phyloP scores from a whole-genome alignment of 2,329 filamentous ascomycete species.

The Fusarium acutatum region DNA sequence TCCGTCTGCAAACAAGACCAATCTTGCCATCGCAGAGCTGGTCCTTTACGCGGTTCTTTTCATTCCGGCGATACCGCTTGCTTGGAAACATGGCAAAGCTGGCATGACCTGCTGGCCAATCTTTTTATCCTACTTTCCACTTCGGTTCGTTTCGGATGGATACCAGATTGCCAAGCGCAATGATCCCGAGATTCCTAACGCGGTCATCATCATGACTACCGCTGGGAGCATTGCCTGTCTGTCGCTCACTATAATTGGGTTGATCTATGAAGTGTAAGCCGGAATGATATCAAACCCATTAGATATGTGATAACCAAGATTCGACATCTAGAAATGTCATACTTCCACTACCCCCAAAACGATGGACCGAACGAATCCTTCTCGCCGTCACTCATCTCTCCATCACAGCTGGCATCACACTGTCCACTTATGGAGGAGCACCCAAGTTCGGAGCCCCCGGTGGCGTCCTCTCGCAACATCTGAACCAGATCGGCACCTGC shows the following conservation, averaged over 20 bases:
- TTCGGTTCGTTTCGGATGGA: neutral
- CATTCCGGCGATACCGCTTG: neutral
- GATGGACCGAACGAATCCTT: neutral
- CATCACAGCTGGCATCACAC: neutral
- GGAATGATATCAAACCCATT: rapidly evolving
- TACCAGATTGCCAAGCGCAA: neutral
- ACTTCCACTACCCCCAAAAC: neutral
- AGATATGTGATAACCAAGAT: neutral
- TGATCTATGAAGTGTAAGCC: neutral
- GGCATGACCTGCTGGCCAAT: neutral
- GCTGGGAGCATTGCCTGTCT: neutral
- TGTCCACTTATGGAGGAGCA: neutral
- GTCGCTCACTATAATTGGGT: neutral
- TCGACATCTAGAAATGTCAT: neutral
- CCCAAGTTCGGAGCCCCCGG: neutral
- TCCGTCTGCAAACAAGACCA: neutral
- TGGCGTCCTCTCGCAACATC: neutral
- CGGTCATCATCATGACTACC: neutral
- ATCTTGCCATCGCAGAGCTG: neutral
- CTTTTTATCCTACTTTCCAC: rapidly evolving
- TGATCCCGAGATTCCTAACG: neutral
- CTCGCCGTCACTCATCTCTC: neutral
- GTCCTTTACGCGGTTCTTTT: neutral
- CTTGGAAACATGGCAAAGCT: neutral
- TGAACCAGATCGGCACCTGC: neutral